Evolutionary conservation across 2,329 filamentous ascomycete genomes (phyloP).

Genomic region (Onygenales sp.): DNA sequence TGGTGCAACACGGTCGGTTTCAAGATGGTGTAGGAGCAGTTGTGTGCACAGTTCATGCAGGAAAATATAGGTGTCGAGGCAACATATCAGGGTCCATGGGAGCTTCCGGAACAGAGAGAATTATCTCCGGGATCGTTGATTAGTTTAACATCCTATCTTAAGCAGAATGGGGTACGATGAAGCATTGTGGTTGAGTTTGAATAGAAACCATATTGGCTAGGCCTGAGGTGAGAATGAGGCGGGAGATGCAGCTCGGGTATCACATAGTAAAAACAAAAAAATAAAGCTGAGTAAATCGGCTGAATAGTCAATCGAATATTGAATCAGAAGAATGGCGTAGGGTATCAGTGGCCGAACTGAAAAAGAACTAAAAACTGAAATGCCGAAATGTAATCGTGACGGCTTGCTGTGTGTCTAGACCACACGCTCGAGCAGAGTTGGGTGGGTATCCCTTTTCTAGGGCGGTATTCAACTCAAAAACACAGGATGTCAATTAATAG

Average conservation of each 20-base stretch:
- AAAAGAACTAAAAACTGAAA: not conserved
- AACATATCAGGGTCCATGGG: not conserved
- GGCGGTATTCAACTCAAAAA: too few relatives aligned
- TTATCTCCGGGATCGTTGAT: not conserved
- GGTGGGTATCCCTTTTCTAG: too few relatives aligned
- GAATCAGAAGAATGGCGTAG: not conserved
- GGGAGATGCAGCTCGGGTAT: not conserved
- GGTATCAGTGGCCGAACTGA: not conserved
- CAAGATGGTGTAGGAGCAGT: not conserved
- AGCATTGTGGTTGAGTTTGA: not conserved
- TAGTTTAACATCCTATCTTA: not conserved
- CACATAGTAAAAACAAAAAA: not conserved
- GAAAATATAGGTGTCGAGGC: not conserved
- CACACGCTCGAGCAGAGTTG: too few relatives aligned
- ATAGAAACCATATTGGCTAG: not conserved
- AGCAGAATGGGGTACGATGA: not conserved
- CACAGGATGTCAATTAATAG: too few relatives aligned
- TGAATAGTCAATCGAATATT: not conserved
- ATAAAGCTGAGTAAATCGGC: too few relatives aligned
- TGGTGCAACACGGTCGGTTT: not conserved
- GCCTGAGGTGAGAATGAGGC: not conserved
- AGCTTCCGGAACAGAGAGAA: not conserved
- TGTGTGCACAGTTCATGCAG: not conserved
- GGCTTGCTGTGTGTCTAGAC: not conserved
- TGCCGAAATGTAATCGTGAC: not conserved